Conservation (phyloP, 208 protist genomes). For the Strigomonas culicis region DNA sequence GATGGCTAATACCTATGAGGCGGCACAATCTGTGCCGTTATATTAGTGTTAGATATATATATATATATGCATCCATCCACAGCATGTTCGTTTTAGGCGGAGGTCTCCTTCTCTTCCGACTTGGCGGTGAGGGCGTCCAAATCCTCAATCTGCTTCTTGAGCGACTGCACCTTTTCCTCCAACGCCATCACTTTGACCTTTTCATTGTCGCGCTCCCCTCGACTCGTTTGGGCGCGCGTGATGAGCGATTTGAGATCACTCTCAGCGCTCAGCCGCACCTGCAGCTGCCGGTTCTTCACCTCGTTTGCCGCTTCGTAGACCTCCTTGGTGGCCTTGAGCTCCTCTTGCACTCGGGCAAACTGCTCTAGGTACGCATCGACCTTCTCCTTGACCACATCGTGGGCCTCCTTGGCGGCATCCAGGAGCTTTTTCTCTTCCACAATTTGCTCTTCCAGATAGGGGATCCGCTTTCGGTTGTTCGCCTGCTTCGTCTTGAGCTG, state of each 20-base stretch:
- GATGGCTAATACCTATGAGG: no score
- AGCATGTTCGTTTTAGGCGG: no score
- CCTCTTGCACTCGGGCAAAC: not conserved
- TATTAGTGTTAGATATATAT: no score
- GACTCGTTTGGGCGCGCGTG: not conserved
- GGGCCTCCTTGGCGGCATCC: not conserved
- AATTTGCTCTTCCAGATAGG: conserved; percentile 2
- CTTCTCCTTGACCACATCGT: conserved; percentile 1
- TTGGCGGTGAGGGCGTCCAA: not conserved
- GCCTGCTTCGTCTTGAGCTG: conserved; percentile 6
- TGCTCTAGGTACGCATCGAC: conserved; percentile 6
- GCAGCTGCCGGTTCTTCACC: conserved; percentile 1
- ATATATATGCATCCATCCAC: no score
- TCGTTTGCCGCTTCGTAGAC: conserved; percentile 4
- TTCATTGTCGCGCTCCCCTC: conserved; percentile 4
- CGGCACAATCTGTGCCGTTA: no score
- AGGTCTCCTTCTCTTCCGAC: no score
- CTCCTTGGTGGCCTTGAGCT: conserved; percentile 4
- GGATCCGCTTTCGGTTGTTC: conserved; percentile 5
- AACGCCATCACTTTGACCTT: not conserved
- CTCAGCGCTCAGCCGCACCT: not conserved
- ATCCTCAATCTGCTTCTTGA: not conserved
- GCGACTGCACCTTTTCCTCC: not conserved
- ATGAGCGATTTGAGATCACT: conserved; percentile 1
- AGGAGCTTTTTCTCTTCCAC: not conserved